Conservation (phyloP, 345 rosid species). For the Zanthoxylum bungeanum region DNA sequence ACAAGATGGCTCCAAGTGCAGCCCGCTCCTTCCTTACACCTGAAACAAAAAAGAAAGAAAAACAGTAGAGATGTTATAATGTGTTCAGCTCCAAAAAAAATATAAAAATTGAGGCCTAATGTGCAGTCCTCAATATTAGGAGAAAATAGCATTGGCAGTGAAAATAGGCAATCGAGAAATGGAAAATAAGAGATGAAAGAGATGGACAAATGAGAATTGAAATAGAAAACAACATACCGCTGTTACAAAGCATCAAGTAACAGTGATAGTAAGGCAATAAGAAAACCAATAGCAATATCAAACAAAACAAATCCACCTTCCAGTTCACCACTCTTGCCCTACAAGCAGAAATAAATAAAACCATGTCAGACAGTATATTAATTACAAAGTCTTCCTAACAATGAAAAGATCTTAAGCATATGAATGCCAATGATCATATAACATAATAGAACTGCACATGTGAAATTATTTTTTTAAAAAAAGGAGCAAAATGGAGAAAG, state of each 20-base stretch:
- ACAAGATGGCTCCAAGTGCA: slow-evolving; percentile 82
- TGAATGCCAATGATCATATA: background rate
- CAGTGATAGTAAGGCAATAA: slow-evolving; percentile 96
- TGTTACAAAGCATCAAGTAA: slow-evolving; percentile 91
- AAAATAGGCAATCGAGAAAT: background rate
- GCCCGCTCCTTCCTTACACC: slow-evolving; percentile 93
- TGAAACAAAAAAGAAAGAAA: slow-evolving; percentile 22
- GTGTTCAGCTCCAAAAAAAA: background rate
- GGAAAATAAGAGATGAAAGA: background rate
- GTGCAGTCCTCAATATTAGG: background rate
- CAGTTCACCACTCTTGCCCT: slow-evolving; percentile 96
- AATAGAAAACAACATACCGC: slow-evolving; percentile 45
- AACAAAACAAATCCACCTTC: slow-evolving; percentile 92
- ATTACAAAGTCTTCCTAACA: background rate
- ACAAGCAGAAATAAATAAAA: slow-evolving; percentile 12
- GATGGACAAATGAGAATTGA: background rate
- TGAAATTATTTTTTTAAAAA: background rate
- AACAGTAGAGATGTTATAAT: background rate
- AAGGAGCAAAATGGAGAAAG: background rate
- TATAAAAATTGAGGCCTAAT: background rate
- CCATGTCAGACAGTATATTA: background rate
- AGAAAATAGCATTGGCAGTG: background rate
- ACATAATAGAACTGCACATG: background rate
- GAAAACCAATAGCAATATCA: slow-evolving; percentile 87
- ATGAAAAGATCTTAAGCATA: background rate